Conservation (phyloP, 306 rosid genomes). For the Clitoria ternatea region DNA sequence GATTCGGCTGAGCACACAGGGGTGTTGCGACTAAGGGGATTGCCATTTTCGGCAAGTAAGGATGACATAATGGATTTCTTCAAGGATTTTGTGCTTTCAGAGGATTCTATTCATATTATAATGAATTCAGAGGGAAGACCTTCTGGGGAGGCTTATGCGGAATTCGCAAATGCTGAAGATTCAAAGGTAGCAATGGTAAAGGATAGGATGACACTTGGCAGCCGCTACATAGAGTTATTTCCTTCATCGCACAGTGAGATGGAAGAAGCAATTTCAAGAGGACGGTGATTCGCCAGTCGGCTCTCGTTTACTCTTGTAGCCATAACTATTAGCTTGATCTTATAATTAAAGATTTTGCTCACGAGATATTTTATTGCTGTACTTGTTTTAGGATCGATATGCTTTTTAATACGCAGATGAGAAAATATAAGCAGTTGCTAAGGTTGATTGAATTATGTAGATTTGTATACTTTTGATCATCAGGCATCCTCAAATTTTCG, state of each 20-base stretch:
- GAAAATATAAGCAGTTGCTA: slow-evolving; percentile 9
- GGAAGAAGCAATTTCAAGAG: slow-evolving; percentile 83
- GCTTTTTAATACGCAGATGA: slow-evolving; percentile 5
- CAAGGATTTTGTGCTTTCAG: slow-evolving; percentile 57
- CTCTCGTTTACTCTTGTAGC: slow-evolving; percentile 27
- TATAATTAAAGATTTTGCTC: slow-evolving; percentile 29
- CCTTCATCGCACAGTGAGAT: slow-evolving; percentile 73
- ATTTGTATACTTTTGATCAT: neutral
- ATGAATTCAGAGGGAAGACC: slow-evolving; percentile 94
- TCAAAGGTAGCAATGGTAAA: slow-evolving; percentile 87
- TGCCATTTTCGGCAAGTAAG: slow-evolving; percentile 85
- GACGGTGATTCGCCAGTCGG: slow-evolving; percentile 50
- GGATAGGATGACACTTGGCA: slow-evolving; percentile 94
- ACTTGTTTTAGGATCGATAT: slow-evolving; percentile 25
- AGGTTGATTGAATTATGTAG: slow-evolving; percentile 6
- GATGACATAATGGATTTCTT: slow-evolving; percentile 83
- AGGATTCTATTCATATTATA: slow-evolving; percentile 53
- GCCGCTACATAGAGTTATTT: slow-evolving; percentile 83
- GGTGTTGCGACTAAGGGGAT: slow-evolving; percentile 72
- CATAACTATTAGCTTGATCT: slow-evolving; percentile 23
- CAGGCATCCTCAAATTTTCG: neutral
- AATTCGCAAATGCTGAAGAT: slow-evolving; percentile 69
- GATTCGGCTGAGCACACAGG: slow-evolving; percentile 91
- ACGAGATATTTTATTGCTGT: slow-evolving; percentile 8
- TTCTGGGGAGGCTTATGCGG: slow-evolving; percentile 93